Evolutionary conservation across 495 filamentous ascomycete species (phyloP).

Genomic region (Cryomyces antarcticus): DNA sequence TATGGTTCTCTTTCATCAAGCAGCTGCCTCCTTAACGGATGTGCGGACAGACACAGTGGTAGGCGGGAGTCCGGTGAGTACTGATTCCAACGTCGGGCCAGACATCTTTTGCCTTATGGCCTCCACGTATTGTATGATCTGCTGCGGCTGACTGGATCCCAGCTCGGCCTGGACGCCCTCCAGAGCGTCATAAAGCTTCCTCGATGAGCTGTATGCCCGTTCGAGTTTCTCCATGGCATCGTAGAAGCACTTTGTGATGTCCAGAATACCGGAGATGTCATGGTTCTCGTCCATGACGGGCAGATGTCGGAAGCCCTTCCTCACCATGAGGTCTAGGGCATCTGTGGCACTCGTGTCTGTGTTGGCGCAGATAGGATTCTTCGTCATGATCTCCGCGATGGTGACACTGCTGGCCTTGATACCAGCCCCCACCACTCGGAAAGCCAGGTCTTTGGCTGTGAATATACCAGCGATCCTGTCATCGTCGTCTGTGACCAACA

Average conservation of each 20-base stretch:
- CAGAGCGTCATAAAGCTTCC: conserved; percentile 88
- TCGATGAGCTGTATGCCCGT: conserved; percentile 85
- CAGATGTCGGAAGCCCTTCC: conserved; percentile 92
- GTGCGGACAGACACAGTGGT: conserved; percentile 90
- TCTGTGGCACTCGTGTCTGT: conserved; percentile 97
- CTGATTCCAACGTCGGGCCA: conserved; percentile 85
- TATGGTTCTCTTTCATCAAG: conserved; percentile 97
- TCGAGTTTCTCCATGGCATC: conserved; percentile 99
- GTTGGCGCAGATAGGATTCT: conserved; percentile 90
- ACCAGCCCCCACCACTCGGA: conserved; percentile 86
- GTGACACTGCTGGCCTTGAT: conserved; percentile 75
- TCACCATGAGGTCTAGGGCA: conserved; percentile 90
- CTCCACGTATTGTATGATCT: conserved; percentile 97
- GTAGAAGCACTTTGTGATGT: conserved; percentile 99
- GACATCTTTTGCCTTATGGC: conserved; percentile 93
- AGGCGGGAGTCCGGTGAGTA: conserved; percentile 77
- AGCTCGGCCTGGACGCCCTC: conserved; percentile 98
- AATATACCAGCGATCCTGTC: conserved; percentile 97
- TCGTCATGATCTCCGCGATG: conserved; percentile 98
- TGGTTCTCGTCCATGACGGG: conserved; percentile 99
- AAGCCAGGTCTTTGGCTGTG: conserved; percentile 95
- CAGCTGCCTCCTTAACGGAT: conserved; percentile 84
- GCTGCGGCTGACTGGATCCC: conserved; percentile 87
- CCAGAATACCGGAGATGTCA: conserved; percentile 92
- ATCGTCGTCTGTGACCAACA: conserved; percentile 96